Conservation (phyloP, 2,329 filamentous ascomycete genomes). For the Elsinoe perseae region DNA sequence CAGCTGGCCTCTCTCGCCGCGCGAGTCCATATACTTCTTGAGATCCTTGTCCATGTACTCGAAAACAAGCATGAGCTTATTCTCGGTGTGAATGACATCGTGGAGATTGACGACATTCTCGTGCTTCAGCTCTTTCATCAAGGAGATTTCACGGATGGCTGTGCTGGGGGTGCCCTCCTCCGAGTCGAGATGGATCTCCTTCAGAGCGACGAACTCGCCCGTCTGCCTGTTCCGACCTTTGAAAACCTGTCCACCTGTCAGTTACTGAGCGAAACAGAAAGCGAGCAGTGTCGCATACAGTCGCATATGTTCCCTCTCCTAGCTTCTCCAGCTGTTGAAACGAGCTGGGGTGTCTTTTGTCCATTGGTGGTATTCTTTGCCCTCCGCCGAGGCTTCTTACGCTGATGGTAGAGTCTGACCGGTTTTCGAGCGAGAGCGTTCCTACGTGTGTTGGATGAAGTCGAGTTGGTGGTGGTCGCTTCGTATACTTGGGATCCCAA, state of each 20-base stretch:
- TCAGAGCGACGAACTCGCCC: conserved; percentile 89
- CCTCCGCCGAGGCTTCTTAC: conserved; percentile 41
- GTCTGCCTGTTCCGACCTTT: conserved; percentile 97
- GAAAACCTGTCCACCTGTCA: conserved; percentile 62
- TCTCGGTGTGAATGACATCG: conserved; percentile 99
- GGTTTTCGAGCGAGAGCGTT: conserved; percentile 39
- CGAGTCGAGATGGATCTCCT: conserved; percentile 97
- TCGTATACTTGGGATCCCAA: conserved; percentile 43
- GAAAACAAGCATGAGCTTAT: conserved; percentile 99
- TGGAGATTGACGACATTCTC: conserved; percentile 96
- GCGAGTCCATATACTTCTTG: conserved; percentile 97
- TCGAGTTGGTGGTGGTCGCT: conserved; percentile 36
- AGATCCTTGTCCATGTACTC: conserved; percentile 98
- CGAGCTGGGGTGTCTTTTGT: conserved; percentile 89
- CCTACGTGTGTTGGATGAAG: conserved; percentile 43
- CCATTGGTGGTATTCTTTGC: conserved; percentile 54
- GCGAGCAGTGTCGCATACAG: conserved; percentile 51
- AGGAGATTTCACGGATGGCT: conserved; percentile 93
- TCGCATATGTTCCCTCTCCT: conserved; percentile 97
- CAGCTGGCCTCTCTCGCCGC: conserved; percentile 80
- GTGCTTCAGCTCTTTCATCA: conserved; percentile 99
- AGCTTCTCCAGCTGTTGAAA: conserved; percentile 99
- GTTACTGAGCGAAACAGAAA: background rate
- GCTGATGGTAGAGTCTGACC: conserved; percentile 46
- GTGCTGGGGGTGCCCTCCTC: conserved; percentile 97